phyloP scores from a whole-genome alignment of 495 filamentous ascomycete species.

The Opeltia flavorubescens region DNA sequence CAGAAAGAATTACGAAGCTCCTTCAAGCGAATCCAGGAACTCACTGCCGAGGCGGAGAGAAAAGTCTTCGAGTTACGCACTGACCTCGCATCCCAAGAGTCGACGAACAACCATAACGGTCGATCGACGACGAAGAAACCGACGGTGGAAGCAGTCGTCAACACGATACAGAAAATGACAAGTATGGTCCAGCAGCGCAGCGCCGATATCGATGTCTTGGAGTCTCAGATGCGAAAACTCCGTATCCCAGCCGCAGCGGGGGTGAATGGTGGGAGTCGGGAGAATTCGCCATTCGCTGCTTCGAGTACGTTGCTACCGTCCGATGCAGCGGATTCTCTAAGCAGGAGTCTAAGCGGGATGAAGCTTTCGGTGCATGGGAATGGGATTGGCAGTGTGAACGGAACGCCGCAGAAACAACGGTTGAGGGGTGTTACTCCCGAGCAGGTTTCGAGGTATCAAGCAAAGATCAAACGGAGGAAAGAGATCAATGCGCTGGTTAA shows the following conservation, averaged over 20 bases:
- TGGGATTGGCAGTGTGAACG: slow-evolving; percentile 23
- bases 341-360: slow-evolving; percentile 33
- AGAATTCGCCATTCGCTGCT: slow-evolving; percentile 48
- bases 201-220: slow-evolving; percentile 77
- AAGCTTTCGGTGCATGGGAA: slow-evolving; percentile 31
- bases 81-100: slow-evolving; percentile 45
- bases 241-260: slow-evolving; percentile 35
- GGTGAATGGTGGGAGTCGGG: slow-evolving; percentile 32
- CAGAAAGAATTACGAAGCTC: slow-evolving; percentile 68
- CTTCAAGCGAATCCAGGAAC: slow-evolving; percentile 53
- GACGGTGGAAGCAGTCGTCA: slow-evolving; percentile 80
- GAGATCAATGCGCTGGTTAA: slow-evolving; percentile 33
- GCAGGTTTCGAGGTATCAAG: slow-evolving; percentile 44
- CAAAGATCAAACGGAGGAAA: slow-evolving; percentile 39
- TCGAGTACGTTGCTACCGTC: slow-evolving; percentile 28
- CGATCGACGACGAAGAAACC: slow-evolving; percentile 37
- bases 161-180: slow-evolving; percentile 86
- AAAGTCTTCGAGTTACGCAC: slow-evolving; percentile 68
- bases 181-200: slow-evolving; percentile 77
- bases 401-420: slow-evolving; percentile 29
- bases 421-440: slow-evolving; percentile 29
- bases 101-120: slow-evolving; percentile 23
- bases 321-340: slow-evolving; percentile 33
- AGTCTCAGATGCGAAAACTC: slow-evolving; percentile 65
- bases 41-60: slow-evolving; percentile 66